Evolutionary conservation across 2,329 filamentous ascomycete genomes (phyloP).

Genomic region (Fusarium kyushuense): DNA sequence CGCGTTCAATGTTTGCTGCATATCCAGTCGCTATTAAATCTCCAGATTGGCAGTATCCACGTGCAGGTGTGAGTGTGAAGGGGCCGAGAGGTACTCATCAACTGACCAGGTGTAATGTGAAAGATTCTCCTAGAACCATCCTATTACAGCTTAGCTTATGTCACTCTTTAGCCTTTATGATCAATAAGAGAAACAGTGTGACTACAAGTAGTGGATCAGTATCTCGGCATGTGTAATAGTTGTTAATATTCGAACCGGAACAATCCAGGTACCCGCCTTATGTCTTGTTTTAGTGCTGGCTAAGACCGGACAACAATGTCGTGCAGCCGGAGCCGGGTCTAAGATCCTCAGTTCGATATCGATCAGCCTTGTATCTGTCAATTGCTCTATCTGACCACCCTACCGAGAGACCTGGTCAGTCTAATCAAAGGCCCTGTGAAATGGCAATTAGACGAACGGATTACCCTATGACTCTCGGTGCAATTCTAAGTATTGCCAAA

Average conservation of each 20-base stretch:
- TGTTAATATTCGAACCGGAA: constrained; percentile 1
- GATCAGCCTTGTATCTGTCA: constrained; percentile 26
- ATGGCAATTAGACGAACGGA: constrained; percentile 5
- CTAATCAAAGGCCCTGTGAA: not conserved
- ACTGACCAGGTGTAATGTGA: not conserved
- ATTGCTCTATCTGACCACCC: not conserved
- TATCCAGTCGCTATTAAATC: no score
- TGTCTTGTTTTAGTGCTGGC: constrained; percentile 18
- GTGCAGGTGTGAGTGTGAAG: not conserved
- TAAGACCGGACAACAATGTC: constrained; percentile 33
- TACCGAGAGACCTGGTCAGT: constrained; percentile 7
- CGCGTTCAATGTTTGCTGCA: not conserved
- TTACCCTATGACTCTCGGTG: not conserved
- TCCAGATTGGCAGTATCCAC: not conserved
- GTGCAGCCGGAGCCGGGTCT: constrained; percentile 33
- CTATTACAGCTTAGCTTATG: not conserved
- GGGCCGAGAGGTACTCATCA: not conserved
- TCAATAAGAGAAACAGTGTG: not conserved
- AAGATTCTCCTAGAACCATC: not conserved
- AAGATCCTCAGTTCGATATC: constrained; percentile 22
- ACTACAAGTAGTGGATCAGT: constrained; percentile 7
- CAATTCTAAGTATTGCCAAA: not conserved
- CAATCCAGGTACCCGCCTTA: constrained; percentile 28
- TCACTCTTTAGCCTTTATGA: not conserved
- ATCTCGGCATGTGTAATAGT: constrained; percentile 1